Conservation (phyloP, 2,329 filamentous ascomycete species). For the Colletotrichum incanum region DNA sequence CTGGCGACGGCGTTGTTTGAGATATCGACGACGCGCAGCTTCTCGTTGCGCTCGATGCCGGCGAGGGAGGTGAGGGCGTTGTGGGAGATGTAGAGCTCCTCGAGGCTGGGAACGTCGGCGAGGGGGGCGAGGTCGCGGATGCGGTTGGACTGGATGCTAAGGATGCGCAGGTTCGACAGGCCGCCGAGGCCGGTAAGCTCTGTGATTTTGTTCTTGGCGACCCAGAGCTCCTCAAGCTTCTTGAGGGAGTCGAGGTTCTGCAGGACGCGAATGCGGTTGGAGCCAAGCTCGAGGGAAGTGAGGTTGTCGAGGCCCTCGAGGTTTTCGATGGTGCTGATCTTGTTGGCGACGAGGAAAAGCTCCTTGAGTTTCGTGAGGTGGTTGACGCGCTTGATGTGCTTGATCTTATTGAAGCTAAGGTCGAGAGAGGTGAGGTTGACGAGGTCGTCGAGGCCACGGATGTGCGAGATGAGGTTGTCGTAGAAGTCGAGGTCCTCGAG, state of each 20-base stretch:
- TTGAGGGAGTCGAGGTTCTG: conserved; percentile 84
- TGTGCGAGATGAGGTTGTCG: conserved; percentile 93
- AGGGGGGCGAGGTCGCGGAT: conserved; percentile 85
- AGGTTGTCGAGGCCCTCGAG: conserved; percentile 82
- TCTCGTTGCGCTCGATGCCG: conserved; percentile 77
- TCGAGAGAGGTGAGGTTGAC: conserved; percentile 85
- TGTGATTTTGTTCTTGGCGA: conserved; percentile 97
- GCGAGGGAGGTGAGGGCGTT: conserved; percentile 87
- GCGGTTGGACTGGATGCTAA: conserved; percentile 96
- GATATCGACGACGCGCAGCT: conserved; percentile 87
- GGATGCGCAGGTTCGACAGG: conserved; percentile 84
- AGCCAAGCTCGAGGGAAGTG: conserved; percentile 89
- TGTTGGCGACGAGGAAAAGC: conserved; percentile 94
- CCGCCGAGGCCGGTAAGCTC: conserved; percentile 83
- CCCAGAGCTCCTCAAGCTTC: conserved; percentile 90
- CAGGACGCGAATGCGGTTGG: conserved; percentile 92
- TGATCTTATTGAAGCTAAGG: conserved; percentile 99
- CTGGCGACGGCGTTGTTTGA: conserved; percentile 88
- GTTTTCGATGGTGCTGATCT: conserved; percentile 89
- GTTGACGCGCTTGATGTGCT: conserved; percentile 92
- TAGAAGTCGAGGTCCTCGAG: conserved; percentile 93
- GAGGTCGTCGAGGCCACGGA: conserved; percentile 86
- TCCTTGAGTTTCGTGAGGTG: conserved; percentile 85
- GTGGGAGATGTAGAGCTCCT: conserved; percentile 96
- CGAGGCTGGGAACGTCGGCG: conserved; percentile 79